Conservation (phyloP, 1,284 basidiomycete genomes). For the Meira nashicola region DNA sequence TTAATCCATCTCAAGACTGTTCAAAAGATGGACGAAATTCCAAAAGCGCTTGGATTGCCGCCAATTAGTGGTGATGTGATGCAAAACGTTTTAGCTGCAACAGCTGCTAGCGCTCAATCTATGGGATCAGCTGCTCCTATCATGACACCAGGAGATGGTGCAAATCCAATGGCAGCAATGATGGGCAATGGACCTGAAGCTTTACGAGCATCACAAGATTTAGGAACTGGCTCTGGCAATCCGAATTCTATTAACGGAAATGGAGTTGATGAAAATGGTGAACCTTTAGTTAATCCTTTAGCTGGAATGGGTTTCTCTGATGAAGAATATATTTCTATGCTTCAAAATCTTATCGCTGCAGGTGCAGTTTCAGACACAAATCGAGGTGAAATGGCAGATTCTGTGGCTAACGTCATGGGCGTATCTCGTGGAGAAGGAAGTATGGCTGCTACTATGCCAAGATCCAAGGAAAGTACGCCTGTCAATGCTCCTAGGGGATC, state of each 20-base stretch:
- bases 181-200: conserved; percentile 19
- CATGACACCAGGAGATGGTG: neutral
- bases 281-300: conserved; percentile 31
- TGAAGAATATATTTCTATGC: conserved; percentile 46
- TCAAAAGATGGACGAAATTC: conserved; percentile 56
- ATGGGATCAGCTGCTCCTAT: neutral
- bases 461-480: conserved; percentile 10
- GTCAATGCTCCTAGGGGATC: neutral
- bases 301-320: conserved; percentile 46
- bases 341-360: conserved; percentile 42
- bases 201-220: neutral
- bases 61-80: conserved; percentile 18
- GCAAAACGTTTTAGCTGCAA: conserved; percentile 14
- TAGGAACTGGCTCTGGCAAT: neutral
- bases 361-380: conserved; percentile 30
- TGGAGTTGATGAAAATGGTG: conserved; percentile 15
- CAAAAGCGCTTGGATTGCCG: conserved; percentile 21
- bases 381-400: conserved; percentile 13
- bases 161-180: conserved; percentile 13
- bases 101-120: conserved; percentile 15
- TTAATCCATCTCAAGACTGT: conserved; percentile 86
- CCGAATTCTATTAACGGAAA: neutral
- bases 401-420: conserved; percentile 13
- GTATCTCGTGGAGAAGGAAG: conserved; percentile 10
- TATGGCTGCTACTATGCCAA: neutral